Conservation (phyloP, 2,329 filamentous ascomycete species). For the Davidsoniella australis region DNA sequence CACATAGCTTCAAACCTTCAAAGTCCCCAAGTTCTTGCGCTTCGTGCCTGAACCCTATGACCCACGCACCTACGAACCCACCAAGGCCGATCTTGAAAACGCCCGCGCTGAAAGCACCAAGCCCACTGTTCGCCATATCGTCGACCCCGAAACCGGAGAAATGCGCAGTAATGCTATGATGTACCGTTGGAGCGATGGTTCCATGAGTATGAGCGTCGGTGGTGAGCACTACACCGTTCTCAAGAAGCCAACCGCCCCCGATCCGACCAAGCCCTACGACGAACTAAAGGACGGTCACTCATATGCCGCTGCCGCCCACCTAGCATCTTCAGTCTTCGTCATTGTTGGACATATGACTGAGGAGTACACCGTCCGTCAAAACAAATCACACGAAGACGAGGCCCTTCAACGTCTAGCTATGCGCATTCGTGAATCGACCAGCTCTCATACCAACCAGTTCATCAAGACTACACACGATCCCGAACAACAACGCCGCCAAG, state of each 20-base stretch:
- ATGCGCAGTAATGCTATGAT: slow-evolving; percentile 61
- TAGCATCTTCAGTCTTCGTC: slow-evolving; percentile 49
- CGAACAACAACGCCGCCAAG: slow-evolving; percentile 55
- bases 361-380: slow-evolving; percentile 51
- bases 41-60: slow-evolving; percentile 53
- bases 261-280: slow-evolving; percentile 40
- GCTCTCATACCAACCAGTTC: slow-evolving; percentile 43
- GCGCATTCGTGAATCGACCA: slow-evolving; percentile 46
- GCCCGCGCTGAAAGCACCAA: slow-evolving; percentile 38
- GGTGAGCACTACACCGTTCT: slow-evolving; percentile 60
- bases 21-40: slow-evolving; percentile 53
- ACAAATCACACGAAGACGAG: slow-evolving; percentile 51
- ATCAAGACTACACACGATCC: slow-evolving; percentile 57
- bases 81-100: slow-evolving; percentile 35
- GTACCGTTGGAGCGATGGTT: slow-evolving; percentile 65
- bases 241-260: slow-evolving; percentile 51
- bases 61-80: slow-evolving; percentile 46
- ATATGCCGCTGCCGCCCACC: slow-evolving; percentile 56
- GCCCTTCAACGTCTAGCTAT: slow-evolving; percentile 52
- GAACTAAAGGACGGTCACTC: slow-evolving; percentile 56
- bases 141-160: slow-evolving; percentile 45
- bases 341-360: slow-evolving; percentile 62
- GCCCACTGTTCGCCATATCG: slow-evolving; percentile 52
- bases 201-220: slow-evolving; percentile 57
- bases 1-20: slow-evolving; percentile 14